A percentile compares a stretch with the other conserved stretches of the same genome.
Conservation (phyloP, 1,284 basidiomycete species). For the Fomes fomentarius region DNA sequence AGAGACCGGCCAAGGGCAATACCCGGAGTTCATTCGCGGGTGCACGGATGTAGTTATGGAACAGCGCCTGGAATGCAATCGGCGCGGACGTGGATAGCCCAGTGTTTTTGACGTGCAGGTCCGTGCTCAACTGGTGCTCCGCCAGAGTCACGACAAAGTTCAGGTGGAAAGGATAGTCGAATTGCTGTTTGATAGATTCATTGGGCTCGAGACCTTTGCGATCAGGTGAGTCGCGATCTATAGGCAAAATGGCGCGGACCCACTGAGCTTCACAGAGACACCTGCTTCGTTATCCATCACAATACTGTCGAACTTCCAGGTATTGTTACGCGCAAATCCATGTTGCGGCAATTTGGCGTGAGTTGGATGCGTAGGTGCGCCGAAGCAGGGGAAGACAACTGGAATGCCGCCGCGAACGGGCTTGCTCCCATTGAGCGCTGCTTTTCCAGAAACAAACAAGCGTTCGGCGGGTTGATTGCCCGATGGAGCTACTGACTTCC, state of each 20-base stretch:
- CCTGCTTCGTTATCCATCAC: constrained; percentile 72
- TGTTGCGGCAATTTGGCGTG: constrained; percentile 80
- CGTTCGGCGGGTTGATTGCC: constrained; percentile 56
- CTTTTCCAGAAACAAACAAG: constrained; percentile 79
- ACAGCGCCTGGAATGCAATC: constrained; percentile 84
- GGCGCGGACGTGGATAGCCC: constrained; percentile 46
- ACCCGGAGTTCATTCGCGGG: constrained; percentile 62
- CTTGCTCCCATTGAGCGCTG: constrained; percentile 73
- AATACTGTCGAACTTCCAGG: constrained; percentile 69
- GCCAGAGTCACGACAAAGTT: constrained; percentile 80
- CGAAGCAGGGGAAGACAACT: constrained; percentile 86
- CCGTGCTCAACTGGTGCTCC: constrained; percentile 75
- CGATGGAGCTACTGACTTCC: constrained; percentile 54
- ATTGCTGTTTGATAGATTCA: constrained; percentile 57
- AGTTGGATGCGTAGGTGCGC: constrained; percentile 71
- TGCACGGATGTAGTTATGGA: constrained; percentile 86
- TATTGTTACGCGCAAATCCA: constrained; percentile 79
- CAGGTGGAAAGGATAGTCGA: constrained; percentile 68
- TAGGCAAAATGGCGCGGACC: constrained; percentile 30
- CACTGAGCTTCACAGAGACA: constrained; percentile 77
- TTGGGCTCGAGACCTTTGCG: constrained; percentile 63
- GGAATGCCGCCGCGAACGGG: constrained; percentile 85
- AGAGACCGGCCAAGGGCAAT: constrained; percentile 59
- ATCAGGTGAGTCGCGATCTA: background rate
- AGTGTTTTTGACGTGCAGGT: constrained; percentile 79